These are phyloP conservation scores for Podospora tetraspora DNA, from an alignment of 495 filamentous ascomycete genomes.

Conservation along the genomic window DNA sequence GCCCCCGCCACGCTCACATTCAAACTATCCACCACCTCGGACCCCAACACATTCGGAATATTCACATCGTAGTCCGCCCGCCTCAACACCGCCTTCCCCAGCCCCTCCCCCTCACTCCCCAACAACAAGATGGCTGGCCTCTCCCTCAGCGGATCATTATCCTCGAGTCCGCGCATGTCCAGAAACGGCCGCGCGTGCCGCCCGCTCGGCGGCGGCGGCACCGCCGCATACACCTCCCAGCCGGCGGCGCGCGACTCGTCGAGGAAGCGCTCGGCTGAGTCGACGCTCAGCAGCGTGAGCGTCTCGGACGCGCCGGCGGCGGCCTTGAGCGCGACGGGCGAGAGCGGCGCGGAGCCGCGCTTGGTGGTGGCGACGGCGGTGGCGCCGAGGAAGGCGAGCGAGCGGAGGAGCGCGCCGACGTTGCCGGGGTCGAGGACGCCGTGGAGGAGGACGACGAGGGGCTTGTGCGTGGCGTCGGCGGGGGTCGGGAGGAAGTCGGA, in stretches of 20 bases:
- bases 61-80: constrained; percentile 57
- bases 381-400: constrained; percentile 79
- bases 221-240: constrained; percentile 78
- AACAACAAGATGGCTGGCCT: constrained; percentile 73
- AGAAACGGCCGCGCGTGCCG: constrained; percentile 27
- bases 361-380: constrained; percentile 67
- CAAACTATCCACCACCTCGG: constrained; percentile 63
- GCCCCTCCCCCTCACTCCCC: constrained; percentile 75
- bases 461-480: constrained; percentile 51
- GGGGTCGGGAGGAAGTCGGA: constrained; percentile 36
- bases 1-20: constrained; percentile 85
- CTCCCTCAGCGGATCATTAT: constrained; percentile 46
- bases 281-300: constrained; percentile 62
- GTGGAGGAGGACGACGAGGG: constrained; percentile 76
- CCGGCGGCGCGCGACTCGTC: constrained; percentile 58
- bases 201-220: constrained; percentile 40
- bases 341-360: constrained; percentile 63
- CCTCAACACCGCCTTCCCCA: constrained; percentile 55
- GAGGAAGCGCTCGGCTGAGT: constrained; percentile 63
- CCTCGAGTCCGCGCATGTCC: constrained; percentile 30
- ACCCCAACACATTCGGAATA: constrained; percentile 40
- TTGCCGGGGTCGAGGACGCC: constrained; percentile 86
- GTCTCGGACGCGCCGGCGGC: constrained; percentile 81
- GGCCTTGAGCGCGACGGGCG: constrained; percentile 73
- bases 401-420: constrained; percentile 80